Conservation (phyloP, 108 stramenopile species). For the Cyclotella atomus region DNA sequence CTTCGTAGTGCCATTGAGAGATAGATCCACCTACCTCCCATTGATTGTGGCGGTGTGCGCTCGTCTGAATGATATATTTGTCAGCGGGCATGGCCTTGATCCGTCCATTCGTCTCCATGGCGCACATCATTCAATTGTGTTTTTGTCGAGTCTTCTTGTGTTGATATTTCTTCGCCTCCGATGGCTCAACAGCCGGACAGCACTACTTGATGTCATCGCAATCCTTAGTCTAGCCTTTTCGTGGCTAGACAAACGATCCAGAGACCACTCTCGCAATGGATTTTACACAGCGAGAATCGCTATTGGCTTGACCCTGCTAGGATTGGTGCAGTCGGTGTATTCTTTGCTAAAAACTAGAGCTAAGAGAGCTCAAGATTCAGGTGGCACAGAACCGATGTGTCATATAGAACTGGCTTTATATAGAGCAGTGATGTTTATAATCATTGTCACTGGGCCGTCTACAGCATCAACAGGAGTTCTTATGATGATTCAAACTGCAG, state of each 20-base stretch:
- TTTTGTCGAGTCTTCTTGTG: conserved; percentile 55
- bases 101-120: conserved; percentile 75
- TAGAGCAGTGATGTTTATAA: conserved; percentile 53
- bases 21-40: conserved; percentile 22
- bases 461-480: conserved; percentile 59
- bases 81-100: conserved; percentile 82
- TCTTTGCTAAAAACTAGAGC: neutral
- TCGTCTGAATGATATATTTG: conserved; percentile 58
- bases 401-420: conserved; percentile 23
- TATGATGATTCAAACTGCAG: conserved; percentile 57
- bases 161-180: conserved; percentile 50
- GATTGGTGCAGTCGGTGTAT: conserved; percentile 34
- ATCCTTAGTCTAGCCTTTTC: conserved; percentile 53
- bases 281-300: conserved; percentile 52
- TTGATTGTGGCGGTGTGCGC: conserved; percentile 58
- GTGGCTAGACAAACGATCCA: conserved; percentile 77
- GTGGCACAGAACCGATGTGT: neutral
- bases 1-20: conserved; percentile 9
- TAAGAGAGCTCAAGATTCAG: neutral
- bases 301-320: conserved; percentile 39
- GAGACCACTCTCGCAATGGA: conserved; percentile 64
- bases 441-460: conserved; percentile 85
- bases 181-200: conserved; percentile 21
- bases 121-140: conserved; percentile 66
- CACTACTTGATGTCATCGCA: conserved; percentile 43